phyloP scores from a whole-genome alignment of 148 eudicot species.

The Heliosperma pusillum region DNA sequence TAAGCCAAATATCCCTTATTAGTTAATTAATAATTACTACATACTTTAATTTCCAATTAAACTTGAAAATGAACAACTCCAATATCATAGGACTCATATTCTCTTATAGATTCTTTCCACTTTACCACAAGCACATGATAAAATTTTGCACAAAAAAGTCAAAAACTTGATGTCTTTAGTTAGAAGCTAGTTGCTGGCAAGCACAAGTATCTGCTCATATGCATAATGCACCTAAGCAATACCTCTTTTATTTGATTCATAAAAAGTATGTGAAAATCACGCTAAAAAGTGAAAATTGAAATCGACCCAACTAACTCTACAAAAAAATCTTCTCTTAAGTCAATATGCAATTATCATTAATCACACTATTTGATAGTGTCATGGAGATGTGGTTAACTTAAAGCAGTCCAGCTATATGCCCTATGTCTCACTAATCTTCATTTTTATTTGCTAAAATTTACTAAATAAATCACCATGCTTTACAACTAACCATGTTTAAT shows the following conservation, averaged over 20 bases:
- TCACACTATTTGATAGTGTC: not conserved
- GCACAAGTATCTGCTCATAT: slow-evolving; percentile 11
- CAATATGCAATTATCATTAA: slow-evolving; percentile 6
- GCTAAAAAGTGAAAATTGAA: slow-evolving; percentile 1
- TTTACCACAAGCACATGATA: not conserved
- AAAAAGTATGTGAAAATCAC: slow-evolving; percentile 15
- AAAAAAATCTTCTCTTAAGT: slow-evolving; percentile 3
- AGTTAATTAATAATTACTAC: too few relatives aligned
- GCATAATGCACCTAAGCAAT: not conserved
- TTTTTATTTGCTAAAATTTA: not conserved
- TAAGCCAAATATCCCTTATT: too few relatives aligned
- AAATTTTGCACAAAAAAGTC: not conserved
- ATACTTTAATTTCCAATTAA: not conserved
- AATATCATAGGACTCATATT: not conserved
- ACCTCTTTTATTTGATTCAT: not conserved
- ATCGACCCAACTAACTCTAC: not conserved
- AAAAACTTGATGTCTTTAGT: not conserved
- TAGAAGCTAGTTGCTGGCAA: slow-evolving; percentile 11
- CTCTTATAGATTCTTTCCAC: not conserved
- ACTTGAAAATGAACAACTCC: not conserved
- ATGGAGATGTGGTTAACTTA: too few relatives aligned
- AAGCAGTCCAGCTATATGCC: not conserved
- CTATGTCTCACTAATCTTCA: slow-evolving; percentile 4
- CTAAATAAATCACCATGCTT: too few relatives aligned
- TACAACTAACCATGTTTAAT: too few relatives aligned